phyloP scores from a whole-genome alignment of 805 yeast species.

The Candida ovalis region DNA sequence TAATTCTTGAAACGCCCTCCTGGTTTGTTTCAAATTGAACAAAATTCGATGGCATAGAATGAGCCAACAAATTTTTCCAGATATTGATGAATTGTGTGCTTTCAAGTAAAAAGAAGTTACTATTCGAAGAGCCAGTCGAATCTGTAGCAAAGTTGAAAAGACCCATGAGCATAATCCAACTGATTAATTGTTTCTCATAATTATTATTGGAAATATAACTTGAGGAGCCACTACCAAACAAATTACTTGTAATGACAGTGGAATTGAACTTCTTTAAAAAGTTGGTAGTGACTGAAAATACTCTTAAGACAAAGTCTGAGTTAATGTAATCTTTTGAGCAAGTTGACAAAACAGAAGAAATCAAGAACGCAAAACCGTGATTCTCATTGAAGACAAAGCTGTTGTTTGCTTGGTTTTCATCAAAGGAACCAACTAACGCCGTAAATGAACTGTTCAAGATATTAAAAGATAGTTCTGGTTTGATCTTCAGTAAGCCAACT shows the following conservation, averaged over 20 bases:
- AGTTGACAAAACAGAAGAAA: conserved; percentile 29
- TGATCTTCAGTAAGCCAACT: conserved; percentile 32
- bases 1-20: conserved; percentile 30
- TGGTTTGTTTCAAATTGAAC: conserved; percentile 30
- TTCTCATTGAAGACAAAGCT: conserved; percentile 25
- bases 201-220: conserved; percentile 26
- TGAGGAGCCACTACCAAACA: conserved; percentile 29
- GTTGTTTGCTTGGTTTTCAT: conserved; percentile 27
- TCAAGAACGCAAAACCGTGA: conserved; percentile 31
- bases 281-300: conserved; percentile 27
- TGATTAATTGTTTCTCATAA: conserved; percentile 37
- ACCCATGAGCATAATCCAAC: conserved; percentile 67
- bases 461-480: conserved; percentile 27
- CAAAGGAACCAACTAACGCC: conserved; percentile 32
- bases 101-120: conserved; percentile 49
- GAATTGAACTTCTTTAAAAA: conserved; percentile 33
- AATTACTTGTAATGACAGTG: conserved; percentile 30
- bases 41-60: conserved; percentile 41
- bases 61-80: conserved; percentile 60
- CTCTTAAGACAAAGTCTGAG: conserved; percentile 30
- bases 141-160: conserved; percentile 48
- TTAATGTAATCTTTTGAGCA: conserved; percentile 28
- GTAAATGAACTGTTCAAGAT: conserved; percentile 35
- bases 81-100: conserved; percentile 54
- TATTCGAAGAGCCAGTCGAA: conserved; percentile 34